Percentiles rank a stretch among this genome's conserved stretches.
Evolutionary conservation across 2,329 filamentous ascomycete genomes (phyloP).

Genomic region (Cordyceps fumosorosea): DNA sequence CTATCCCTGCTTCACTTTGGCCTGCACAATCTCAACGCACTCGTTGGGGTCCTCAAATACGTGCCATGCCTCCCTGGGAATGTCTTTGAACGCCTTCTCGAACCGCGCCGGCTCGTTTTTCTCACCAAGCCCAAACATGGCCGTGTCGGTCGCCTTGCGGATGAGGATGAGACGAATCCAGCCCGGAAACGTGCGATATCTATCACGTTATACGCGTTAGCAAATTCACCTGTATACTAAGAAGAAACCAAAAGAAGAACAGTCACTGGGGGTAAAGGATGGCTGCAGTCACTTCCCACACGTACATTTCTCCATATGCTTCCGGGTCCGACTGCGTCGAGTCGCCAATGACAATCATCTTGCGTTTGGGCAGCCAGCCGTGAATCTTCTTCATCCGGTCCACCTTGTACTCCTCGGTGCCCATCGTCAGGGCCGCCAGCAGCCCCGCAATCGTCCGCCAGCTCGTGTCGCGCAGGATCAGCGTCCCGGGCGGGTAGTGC

Average conservation of each 20-base stretch:
- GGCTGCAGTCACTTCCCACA: constrained; percentile 20
- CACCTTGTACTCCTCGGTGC: constrained; percentile 81
- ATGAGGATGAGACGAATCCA: constrained; percentile 86
- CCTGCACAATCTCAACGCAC: constrained; percentile 31
- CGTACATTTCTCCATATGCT: constrained; percentile 77
- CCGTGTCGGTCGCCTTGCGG: constrained; percentile 71
- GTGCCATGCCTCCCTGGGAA: constrained; percentile 68
- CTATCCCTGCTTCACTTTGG: constrained; percentile 6
- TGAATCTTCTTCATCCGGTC: constrained; percentile 73
- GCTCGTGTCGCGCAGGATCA: constrained; percentile 77
- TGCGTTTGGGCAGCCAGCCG: constrained; percentile 68
- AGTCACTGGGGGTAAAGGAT: background rate
- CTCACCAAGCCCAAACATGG: constrained; percentile 60
- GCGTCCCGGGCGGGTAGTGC: constrained; percentile 69
- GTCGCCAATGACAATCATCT: constrained; percentile 81
- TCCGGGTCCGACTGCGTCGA: constrained; percentile 90
- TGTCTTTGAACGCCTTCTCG: constrained; percentile 69
- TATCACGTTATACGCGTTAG: constrained; percentile 21
- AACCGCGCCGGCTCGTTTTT: constrained; percentile 73
- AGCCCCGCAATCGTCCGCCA: constrained; percentile 82
- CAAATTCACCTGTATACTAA: background rate
- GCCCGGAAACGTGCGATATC: constrained; percentile 56
- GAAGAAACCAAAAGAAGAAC: background rate
- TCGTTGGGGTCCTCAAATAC: constrained; percentile 76
- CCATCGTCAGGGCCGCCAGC: constrained; percentile 69